A percentile compares a stretch with the other conserved stretches of the same genome.
These are phyloP conservation scores for Luvunga scandens DNA, from an alignment of 345 rosid genomes.

Conservation along the genomic window DNA sequence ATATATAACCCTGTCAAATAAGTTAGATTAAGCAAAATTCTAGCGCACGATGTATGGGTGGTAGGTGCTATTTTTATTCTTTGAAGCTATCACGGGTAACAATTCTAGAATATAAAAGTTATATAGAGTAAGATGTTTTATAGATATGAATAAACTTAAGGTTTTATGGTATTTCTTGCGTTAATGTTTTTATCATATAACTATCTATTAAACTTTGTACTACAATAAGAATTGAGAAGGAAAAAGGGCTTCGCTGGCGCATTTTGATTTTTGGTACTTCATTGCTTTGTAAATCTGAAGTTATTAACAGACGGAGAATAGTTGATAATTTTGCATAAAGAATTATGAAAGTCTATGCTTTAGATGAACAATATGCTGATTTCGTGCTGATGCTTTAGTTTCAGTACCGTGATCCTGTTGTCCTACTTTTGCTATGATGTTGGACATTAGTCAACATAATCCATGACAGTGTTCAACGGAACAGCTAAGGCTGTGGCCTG, in stretches of 20 bases:
- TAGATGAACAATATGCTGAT: background rate
- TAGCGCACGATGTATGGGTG: background rate
- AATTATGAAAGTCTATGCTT: background rate
- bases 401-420: background rate
- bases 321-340: constrained; percentile 5
- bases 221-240: background rate
- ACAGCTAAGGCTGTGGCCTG: constrained; percentile 17
- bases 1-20: background rate
- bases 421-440: background rate
- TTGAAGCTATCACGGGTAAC: background rate
- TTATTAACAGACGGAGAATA: constrained; percentile 7
- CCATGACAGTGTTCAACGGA: background rate
- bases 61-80: constrained; percentile 12
- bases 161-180: background rate
- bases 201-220: background rate
- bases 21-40: background rate
- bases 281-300: constrained; percentile 3
- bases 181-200: constrained; percentile 9
- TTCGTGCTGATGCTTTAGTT: background rate
- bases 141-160: background rate
- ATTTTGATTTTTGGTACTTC: constrained; percentile 8
- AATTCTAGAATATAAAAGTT: background rate
- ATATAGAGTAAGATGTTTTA: background rate
- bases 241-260: background rate
- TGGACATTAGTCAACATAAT: constrained; percentile 2